A percentile compares a stretch with the other conserved stretches of the same genome.
These are phyloP conservation scores for Thermomyces lanuginosus DNA, from an alignment of 2,329 filamentous ascomycete species.

Conservation along the genomic window DNA sequence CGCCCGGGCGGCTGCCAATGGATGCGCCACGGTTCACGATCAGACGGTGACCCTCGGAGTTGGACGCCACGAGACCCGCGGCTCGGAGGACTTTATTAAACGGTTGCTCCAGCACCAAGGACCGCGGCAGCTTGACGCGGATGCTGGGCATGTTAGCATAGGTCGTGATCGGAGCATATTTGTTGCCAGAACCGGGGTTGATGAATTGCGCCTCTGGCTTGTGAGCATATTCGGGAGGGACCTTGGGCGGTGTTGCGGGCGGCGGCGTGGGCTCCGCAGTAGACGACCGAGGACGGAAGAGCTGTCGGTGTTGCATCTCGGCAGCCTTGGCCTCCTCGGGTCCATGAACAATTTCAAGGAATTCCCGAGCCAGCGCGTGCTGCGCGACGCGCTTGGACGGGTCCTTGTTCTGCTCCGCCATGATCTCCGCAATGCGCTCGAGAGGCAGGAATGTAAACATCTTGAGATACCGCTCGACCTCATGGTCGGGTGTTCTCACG, in stretches of 20 bases:
- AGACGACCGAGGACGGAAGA: slow-evolving; percentile 24
- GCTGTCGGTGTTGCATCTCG: slow-evolving; percentile 37
- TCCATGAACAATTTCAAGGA: slow-evolving; percentile 67
- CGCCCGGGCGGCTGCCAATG: slow-evolving; percentile 28
- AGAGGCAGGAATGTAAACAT: slow-evolving; percentile 80
- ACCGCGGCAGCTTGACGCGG: slow-evolving; percentile 31
- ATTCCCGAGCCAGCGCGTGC: slow-evolving; percentile 65
- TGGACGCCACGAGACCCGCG: slow-evolving; percentile 36
- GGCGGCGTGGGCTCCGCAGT: slow-evolving; percentile 20
- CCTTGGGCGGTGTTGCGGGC: slow-evolving; percentile 8
- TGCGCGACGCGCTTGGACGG: slow-evolving; percentile 64
- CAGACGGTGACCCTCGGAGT: slow-evolving; percentile 36
- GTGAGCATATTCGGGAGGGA: slow-evolving; percentile 9
- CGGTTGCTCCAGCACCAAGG: slow-evolving; percentile 32
- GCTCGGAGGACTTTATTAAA: slow-evolving; percentile 36
- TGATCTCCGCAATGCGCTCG: slow-evolving; percentile 47
- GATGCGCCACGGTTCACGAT: slow-evolving; percentile 35
- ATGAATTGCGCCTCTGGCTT: slow-evolving; percentile 12
- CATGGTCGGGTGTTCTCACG: slow-evolving; percentile 61
- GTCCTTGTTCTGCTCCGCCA: slow-evolving; percentile 50
- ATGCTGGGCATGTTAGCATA: slow-evolving; percentile 22
- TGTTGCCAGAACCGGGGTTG: slow-evolving; percentile 22
- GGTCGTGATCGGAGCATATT: slow-evolving; percentile 23
- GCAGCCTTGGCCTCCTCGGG: slow-evolving; percentile 45
- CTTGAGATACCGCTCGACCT: slow-evolving; percentile 67